Percentiles rank a stretch among this genome's conserved stretches.
Evolutionary conservation across 75 land plant genomes (phyloP).

Genomic region (Adiantum capillusveneris): DNA sequence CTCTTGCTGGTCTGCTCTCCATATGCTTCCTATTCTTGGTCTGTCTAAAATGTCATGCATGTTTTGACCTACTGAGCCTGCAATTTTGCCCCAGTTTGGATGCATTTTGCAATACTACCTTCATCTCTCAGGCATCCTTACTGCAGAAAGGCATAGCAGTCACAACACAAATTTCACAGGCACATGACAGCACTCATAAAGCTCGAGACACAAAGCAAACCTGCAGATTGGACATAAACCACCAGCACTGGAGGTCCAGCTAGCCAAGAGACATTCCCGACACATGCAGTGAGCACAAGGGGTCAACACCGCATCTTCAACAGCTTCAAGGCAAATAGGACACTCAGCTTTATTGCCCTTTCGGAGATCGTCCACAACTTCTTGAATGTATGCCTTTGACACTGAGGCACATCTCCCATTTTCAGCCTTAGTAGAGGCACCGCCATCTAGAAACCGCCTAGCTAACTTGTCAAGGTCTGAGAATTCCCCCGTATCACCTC

Average conservation of each 20-base stretch:
- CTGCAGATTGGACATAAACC: constrained; percentile 94
- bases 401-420: constrained; percentile 33
- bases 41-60: no score
- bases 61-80: no score
- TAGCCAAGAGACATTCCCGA: constrained; percentile 85
- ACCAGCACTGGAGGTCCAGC: constrained; percentile 59
- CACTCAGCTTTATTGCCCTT: constrained; percentile 87
- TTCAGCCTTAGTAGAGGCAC: constrained; percentile 12
- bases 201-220: constrained; percentile 11
- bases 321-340: constrained; percentile 89
- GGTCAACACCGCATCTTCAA: constrained; percentile 88
- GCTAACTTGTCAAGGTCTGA: constrained; percentile 86
- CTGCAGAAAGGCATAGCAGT: no score
- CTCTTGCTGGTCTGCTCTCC: no score
- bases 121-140: no score
- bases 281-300: constrained; percentile 95
- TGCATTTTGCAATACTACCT: no score
- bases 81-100: no score
- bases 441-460: constrained; percentile 64
- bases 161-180: no score
- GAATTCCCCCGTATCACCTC: constrained; percentile 87
- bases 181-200: no score
- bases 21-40: no score
- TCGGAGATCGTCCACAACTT: constrained; percentile 74
- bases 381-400: constrained; percentile 73